A percentile compares a stretch with the other conserved stretches of the same genome.
phyloP scores from a whole-genome alignment of 805 yeast species.

The Candida schatavii region DNA sequence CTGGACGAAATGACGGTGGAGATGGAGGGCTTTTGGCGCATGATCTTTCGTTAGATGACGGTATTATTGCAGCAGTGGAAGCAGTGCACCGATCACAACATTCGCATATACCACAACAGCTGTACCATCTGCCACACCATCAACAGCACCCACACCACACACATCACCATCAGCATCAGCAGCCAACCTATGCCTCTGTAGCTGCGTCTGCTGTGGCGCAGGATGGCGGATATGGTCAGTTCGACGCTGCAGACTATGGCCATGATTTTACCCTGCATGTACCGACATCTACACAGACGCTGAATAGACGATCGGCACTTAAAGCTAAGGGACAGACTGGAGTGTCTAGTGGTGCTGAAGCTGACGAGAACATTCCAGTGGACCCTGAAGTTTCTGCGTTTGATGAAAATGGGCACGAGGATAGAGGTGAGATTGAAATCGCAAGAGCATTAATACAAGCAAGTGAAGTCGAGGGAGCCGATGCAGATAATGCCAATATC shows the following conservation, averaged over 20 bases:
- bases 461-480: slow-evolving; percentile 32
- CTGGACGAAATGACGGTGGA: slow-evolving; percentile 23
- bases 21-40: slow-evolving; percentile 33
- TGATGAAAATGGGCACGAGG: slow-evolving; percentile 32
- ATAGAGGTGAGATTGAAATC: slow-evolving; percentile 54
- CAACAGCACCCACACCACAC: slow-evolving; percentile 8
- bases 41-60: slow-evolving; percentile 45
- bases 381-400: slow-evolving; percentile 59
- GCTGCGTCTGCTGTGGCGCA: slow-evolving; percentile 31
- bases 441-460: slow-evolving; percentile 67
- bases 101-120: slow-evolving; percentile 17
- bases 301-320: slow-evolving; percentile 7
- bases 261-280: slow-evolving; percentile 5
- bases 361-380: slow-evolving; percentile 44
- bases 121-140: slow-evolving; percentile 15
- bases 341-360: slow-evolving; percentile 20
- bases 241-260: slow-evolving; percentile 10
- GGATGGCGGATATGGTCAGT: slow-evolving; percentile 16
- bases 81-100: slow-evolving; percentile 46
- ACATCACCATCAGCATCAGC: slow-evolving; percentile 13
- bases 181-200: slow-evolving; percentile 29
- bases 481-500: slow-evolving; percentile 4
- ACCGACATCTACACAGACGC: slow-evolving; percentile 3
- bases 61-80: slow-evolving; percentile 59
- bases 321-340: slow-evolving; percentile 8